These are phyloP conservation scores for Geoglossum cookeanum DNA, from an alignment of 2,329 filamentous ascomycete genomes.

Conservation along the genomic window DNA sequence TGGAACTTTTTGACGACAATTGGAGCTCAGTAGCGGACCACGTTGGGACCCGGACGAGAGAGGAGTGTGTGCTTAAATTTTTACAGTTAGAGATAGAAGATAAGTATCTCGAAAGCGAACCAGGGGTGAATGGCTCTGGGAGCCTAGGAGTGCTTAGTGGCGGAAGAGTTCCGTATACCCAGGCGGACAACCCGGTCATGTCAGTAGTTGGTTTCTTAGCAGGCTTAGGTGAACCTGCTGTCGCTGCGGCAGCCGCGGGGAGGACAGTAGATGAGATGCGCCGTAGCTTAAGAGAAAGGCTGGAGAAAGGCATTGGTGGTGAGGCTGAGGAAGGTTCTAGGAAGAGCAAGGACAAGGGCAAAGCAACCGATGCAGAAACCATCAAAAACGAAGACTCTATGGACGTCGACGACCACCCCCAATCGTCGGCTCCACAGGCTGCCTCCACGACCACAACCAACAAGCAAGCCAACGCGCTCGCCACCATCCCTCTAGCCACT, in stretches of 20 bases:
- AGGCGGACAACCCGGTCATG: conserved; percentile 90
- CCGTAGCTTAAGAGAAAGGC: conserved; percentile 55
- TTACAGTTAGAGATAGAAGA: conserved; percentile 93
- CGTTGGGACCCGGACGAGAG: conserved; percentile 74
- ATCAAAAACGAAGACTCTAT: conserved; percentile 38
- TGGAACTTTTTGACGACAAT: conserved; percentile 88
- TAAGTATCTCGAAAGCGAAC: conserved; percentile 76
- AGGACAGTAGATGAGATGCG: conserved; percentile 77
- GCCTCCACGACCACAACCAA: background rate
- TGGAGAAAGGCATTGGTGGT: conserved; percentile 41
- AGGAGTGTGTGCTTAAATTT: conserved; percentile 95
- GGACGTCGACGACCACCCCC: conserved; percentile 35
- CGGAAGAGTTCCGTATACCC: conserved; percentile 73
- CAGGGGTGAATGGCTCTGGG: conserved; percentile 37
- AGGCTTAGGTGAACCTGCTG: conserved; percentile 71
- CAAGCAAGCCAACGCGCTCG: conserved; percentile 24
- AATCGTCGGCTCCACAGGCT: conserved; percentile 10
- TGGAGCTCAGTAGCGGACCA: conserved; percentile 88
- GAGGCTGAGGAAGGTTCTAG: conserved; percentile 18
- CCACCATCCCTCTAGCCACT: conserved; percentile 67
- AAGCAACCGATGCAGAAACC: background rate
- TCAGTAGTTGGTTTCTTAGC: conserved; percentile 91
- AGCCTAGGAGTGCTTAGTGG: conserved; percentile 49
- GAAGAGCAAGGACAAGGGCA: background rate
- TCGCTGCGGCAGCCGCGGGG: conserved; percentile 76